Evolutionary conservation across 2,329 filamentous ascomycete genomes (phyloP).

Genomic region (Hansfordia pulvinata): DNA sequence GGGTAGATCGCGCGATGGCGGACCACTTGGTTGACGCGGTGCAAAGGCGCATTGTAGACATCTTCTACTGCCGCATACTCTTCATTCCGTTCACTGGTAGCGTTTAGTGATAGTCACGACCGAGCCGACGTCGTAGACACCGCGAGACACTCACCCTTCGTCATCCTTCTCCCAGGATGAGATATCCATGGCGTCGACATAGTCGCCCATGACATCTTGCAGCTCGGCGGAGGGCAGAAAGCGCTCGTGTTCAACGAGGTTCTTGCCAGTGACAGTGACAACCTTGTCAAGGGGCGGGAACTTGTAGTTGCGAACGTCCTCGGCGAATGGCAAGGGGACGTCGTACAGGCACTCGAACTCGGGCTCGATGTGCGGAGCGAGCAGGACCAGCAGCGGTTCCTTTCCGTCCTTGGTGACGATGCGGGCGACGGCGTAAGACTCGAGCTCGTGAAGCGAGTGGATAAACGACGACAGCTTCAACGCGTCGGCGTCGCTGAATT

Average conservation of each 20-base stretch:
- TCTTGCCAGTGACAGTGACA: conserved; percentile 72
- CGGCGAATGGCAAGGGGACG: conserved; percentile 79
- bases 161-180: conserved; percentile 59
- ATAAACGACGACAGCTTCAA: conserved; percentile 82
- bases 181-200: conserved; percentile 88
- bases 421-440: conserved; percentile 75
- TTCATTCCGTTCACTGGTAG: conserved; percentile 20
- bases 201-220: conserved; percentile 72
- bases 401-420: conserved; percentile 76
- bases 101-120: conserved; percentile 1
- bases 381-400: conserved; percentile 60
- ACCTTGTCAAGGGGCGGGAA: conserved; percentile 86
- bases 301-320: conserved; percentile 80
- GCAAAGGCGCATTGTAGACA: conserved; percentile 72
- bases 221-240: conserved; percentile 68
- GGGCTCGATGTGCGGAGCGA: conserved; percentile 67
- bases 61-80: conserved; percentile 74
- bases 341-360: conserved; percentile 81
- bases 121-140: no score
- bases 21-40: conserved; percentile 78
- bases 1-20: conserved; percentile 69
- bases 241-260: conserved; percentile 67
- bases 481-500: conserved; percentile 66
- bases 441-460: conserved; percentile 72
- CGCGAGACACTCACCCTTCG: conserved; percentile 41